Evolutionary conservation across 108 stramenopile genomes (phyloP).

Genomic region (Conticribra weissflogii): DNA sequence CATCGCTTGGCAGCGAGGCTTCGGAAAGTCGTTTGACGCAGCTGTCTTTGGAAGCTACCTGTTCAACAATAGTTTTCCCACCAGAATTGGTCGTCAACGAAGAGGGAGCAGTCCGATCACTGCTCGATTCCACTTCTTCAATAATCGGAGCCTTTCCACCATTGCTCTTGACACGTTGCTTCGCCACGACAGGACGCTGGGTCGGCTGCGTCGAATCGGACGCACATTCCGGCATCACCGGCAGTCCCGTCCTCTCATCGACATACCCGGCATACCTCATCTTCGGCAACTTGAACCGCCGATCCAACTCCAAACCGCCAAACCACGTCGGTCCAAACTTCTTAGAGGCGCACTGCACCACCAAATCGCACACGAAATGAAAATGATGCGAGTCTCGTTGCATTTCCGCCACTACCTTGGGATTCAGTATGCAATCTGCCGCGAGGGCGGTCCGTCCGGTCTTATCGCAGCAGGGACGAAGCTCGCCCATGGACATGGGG

Average conservation of each 20-base stretch:
- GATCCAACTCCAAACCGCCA: constrained; percentile 23
- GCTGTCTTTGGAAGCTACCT: too few relatives aligned
- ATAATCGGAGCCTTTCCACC: constrained; percentile 31
- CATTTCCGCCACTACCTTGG: constrained; percentile 33
- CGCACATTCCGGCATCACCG: background rate
- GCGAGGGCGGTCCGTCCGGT: constrained; percentile 12
- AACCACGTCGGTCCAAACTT: constrained; percentile 41
- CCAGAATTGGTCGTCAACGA: too few relatives aligned
- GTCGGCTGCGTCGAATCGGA: background rate
- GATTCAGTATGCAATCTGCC: constrained; percentile 38
- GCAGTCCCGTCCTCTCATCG: constrained; percentile 26
- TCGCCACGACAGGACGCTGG: constrained; percentile 13
- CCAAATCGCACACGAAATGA: constrained; percentile 41
- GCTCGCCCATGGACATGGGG: constrained; percentile 49
- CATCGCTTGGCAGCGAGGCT: too few relatives aligned
- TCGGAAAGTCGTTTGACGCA: too few relatives aligned
- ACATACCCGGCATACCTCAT: constrained; percentile 50
- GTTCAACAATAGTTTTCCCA: too few relatives aligned
- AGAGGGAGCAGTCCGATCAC: background rate
- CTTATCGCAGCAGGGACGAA: constrained; percentile 38
- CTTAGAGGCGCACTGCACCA: constrained; percentile 35
- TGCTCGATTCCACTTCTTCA: constrained; percentile 24
- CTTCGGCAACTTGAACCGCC: constrained; percentile 44
- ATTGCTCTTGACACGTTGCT: constrained; percentile 40
- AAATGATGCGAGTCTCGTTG: constrained; percentile 17